These are phyloP conservation scores for Bruguiera parviflora DNA, from an alignment of 345 rosid species.

Conservation along the genomic window DNA sequence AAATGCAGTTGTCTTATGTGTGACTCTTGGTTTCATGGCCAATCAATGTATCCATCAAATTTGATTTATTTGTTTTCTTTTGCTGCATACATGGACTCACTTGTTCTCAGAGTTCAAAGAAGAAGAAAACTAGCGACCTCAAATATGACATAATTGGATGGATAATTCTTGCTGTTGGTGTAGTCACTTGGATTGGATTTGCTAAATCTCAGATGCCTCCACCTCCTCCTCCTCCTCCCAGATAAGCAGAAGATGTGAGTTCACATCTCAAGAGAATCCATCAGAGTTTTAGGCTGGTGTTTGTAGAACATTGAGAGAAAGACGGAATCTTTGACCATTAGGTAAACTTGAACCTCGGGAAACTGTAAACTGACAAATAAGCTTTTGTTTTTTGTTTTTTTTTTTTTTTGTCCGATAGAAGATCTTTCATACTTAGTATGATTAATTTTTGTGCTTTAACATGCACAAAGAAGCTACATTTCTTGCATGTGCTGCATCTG, in stretches of 20 bases:
- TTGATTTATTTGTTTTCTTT: not conserved
- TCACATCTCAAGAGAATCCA: not conserved
- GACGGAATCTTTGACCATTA: not conserved
- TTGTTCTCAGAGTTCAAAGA: conserved; percentile 43
- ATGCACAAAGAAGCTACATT: not conserved
- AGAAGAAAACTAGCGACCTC: conserved; percentile 58
- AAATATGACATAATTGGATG: conserved; percentile 77
- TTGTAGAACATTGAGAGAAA: conserved; percentile 19
- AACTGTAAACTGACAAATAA: conserved; percentile 12
- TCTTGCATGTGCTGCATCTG: too few relatives aligned
- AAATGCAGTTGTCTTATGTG: too few relatives aligned
- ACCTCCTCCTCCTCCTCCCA: conserved; percentile 30
- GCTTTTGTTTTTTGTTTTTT: not conserved
- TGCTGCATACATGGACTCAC: too few relatives aligned
- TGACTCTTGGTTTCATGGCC: not conserved
- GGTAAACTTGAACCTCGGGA: conserved; percentile 16
- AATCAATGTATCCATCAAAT: not conserved
- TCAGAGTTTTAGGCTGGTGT: conserved; percentile 3
- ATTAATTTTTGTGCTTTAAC: not conserved
- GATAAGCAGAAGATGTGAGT: conserved; percentile 18
- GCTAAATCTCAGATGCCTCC: conserved; percentile 70
- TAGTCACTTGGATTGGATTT: conserved; percentile 77
- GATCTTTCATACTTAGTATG: not conserved
- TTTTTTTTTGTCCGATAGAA: not conserved
- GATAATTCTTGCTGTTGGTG: conserved; percentile 79